Base-by-base conservation (phyloP, 441 rosid genomes). In the Gossypium schwendimanii region DNA sequence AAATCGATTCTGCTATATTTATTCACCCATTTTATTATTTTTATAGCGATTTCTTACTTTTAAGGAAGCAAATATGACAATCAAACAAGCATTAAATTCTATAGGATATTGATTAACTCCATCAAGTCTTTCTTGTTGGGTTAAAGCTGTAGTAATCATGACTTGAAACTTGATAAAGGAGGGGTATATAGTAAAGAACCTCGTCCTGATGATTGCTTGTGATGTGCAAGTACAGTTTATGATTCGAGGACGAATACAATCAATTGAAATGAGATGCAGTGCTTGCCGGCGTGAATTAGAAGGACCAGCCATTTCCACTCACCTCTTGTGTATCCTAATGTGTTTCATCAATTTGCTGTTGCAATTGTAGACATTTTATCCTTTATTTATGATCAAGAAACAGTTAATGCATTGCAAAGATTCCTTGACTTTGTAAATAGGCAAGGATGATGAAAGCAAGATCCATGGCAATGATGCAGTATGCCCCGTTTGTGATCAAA, bases 231-330 rank as follows among this genome's bases (percentile, higher is more conserved):
- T 81, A 71, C 24, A 33, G 71, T 68, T 67, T 67, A 44, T 62
- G 20, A 39, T 63, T 54, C 75, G 71, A 73, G 10, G 66, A 49
- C 52, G 64, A 8, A 57, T 49, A 79, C 69, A 50, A 67, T 73
- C 75, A 76, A 80, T 70, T 77, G 81, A 84, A 73, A 95, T 95
- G 99, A 91, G 91, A 84, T 95, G 99, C 91, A 93, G 93, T 15
- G 91, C 93, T 0, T 95, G 99, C 78, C 93, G 99, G 99, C 90
- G 91, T 75, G 98, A 95, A 76, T 77, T 95, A 81, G 97, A 93
- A 78, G 97, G 96, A 67, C 89, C 90, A 57, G 99, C 99, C 4
- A 68, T 95, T 75, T 73, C 91, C 76, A 93, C 99, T 69, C 97
- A 95, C 75, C 83, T 95, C 50, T 79, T 93, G 75, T 95, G 97